Conservation (phyloP, 306 rosid genomes). For the Sphenostylis stenocarpa region DNA sequence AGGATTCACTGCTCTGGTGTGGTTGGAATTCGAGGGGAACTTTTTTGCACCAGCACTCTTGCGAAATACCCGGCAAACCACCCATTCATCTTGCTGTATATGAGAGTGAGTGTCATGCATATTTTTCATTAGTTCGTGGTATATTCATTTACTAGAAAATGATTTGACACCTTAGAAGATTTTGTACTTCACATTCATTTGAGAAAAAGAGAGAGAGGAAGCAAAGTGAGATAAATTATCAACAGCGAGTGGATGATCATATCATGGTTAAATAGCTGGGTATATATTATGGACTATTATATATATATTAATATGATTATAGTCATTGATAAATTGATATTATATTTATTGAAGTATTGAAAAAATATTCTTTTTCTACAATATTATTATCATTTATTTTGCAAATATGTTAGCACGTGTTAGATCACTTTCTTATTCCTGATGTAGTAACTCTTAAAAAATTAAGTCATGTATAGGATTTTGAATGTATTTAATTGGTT, state of each 20-base stretch:
- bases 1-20: constrained; percentile 60
- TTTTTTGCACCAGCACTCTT: constrained; percentile 79
- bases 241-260: too few relatives aligned
- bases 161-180: not conserved
- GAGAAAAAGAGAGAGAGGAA: too few relatives aligned
- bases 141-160: not conserved
- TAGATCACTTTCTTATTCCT: too few relatives aligned
- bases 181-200: too few relatives aligned
- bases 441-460: not conserved
- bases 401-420: not conserved
- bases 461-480: not conserved
- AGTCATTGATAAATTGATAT: too few relatives aligned
- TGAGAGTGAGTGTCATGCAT: not conserved
- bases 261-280: too few relatives aligned
- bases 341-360: too few relatives aligned
- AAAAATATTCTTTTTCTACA: too few relatives aligned
- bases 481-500: not conserved
- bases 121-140: not conserved
- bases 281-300: too few relatives aligned
- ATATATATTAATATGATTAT: too few relatives aligned
- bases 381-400: too few relatives aligned
- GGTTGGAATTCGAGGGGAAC: constrained; percentile 52
- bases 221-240: too few relatives aligned
- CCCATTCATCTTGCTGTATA: constrained; percentile 87
- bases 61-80: constrained; percentile 78